A percentile compares a stretch with the other conserved stretches of the same genome.
These are phyloP conservation scores for Cyclostephanos tholiformis DNA, from an alignment of 108 stramenopile species.

Conservation along the genomic window DNA sequence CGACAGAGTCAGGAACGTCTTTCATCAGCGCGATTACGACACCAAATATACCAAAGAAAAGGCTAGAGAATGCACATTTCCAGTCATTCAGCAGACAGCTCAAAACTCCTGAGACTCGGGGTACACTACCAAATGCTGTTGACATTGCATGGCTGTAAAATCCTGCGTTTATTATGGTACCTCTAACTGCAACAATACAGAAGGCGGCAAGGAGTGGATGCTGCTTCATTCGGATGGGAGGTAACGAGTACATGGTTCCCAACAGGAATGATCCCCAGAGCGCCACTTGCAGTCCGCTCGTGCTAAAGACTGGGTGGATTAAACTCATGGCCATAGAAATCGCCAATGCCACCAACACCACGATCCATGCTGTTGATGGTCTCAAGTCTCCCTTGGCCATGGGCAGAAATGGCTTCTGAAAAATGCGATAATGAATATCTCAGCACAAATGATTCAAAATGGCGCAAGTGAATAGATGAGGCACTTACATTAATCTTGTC, in stretches of 20 bases:
- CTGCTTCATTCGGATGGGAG: conserved; percentile 89
- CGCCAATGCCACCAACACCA: conserved; percentile 61
- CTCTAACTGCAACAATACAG: conserved; percentile 93
- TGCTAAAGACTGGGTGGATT: conserved; percentile 54
- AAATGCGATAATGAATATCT: neutral
- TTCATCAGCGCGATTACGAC: conserved; percentile 90
- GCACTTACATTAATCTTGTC: conserved; percentile 84
- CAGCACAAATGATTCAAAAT: neutral
- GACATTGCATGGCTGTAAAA: conserved; percentile 75
- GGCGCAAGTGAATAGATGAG: neutral
- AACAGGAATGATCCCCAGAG: conserved; percentile 86
- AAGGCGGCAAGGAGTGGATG: conserved; percentile 94
- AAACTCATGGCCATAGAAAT: conserved; percentile 70
- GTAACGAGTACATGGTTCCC: conserved; percentile 88
- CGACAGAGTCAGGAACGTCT: conserved; percentile 86
- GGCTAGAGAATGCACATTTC: conserved; percentile 65
- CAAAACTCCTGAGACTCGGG: conserved; percentile 48
- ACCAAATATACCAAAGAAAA: conserved; percentile 87
- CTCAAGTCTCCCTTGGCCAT: conserved; percentile 85
- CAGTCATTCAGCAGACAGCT: conserved; percentile 57
- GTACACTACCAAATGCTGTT: conserved; percentile 56
- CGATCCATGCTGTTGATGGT: conserved; percentile 52
- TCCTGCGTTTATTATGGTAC: conserved; percentile 90
- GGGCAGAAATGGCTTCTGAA: conserved; percentile 86
- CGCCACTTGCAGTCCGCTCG: conserved; percentile 71